Evolutionary conservation across 257 asterid species (phyloP), one percentile per base, ranked within the genome.

Genomic region (Ilex asprella): DNA sequence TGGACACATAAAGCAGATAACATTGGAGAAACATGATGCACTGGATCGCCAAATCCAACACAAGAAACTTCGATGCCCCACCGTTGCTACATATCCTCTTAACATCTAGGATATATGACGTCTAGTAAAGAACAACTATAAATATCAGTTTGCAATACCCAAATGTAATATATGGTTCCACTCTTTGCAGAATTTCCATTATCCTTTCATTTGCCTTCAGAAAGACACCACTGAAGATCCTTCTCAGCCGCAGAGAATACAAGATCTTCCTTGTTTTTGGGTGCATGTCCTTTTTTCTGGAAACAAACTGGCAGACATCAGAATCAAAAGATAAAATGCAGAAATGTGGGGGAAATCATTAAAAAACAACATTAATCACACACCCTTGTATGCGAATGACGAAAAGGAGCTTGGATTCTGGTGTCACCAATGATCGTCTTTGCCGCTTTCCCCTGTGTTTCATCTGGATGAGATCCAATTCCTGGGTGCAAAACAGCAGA

Each of bases 141-240:
- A 70, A 67, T 31, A 63, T 39, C 16, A 65, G 30, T 30, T 55
- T 6, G 66, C 67, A 86, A 35, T 86, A 91, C 98, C 98, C 98
- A 67, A 89, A 92, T 55, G 98, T 86, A 44, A 92, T 79, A 60
- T 72, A 92, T 56, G 97, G 98, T 79, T 91, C 98, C 79, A 91
- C 95, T 72, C 83, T 86, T 64, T 63, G 78, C 79, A 92, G 77
- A 44, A 78, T 69, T 62, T 79, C 91, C 86, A 85, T 73, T 56
- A 79, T 14, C 44, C 77, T 81, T 31, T 71, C 81, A 69, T 74
- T 75, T 57, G 84, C 95, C 82, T 79, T 79, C 15, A 86, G 86
- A 83, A 92, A 92, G 32, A 89, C 97, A 31, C 97, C 99, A 62
- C 52, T 72, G 71, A 83, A 81, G 29, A 81, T 65, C 75, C 76